These are phyloP conservation scores for Bremia lactucae DNA, from an alignment of 352 stramenopile genomes.

Conservation along the genomic window DNA sequence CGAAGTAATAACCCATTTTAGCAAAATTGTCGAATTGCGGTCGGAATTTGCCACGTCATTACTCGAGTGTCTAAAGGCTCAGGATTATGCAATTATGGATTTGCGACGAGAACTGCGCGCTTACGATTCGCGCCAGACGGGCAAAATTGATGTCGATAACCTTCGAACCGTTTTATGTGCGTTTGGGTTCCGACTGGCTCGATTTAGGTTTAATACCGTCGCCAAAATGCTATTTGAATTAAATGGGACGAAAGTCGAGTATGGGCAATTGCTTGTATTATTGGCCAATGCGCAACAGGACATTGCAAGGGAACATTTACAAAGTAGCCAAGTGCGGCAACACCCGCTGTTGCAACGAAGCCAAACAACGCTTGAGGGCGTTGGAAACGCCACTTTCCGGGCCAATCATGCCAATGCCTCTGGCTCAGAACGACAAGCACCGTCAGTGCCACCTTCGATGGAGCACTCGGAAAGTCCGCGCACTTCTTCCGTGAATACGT, in stretches of 20 bases:
- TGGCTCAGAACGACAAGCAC: conserved; percentile 4
- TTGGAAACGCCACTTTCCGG: not conserved
- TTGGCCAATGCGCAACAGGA: conserved; percentile 20
- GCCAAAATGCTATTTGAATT: conserved; percentile 41
- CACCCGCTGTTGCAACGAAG: conserved; percentile 17
- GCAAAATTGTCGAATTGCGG: conserved; percentile 41
- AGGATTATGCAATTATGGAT: conserved; percentile 19
- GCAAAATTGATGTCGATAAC: conserved; percentile 32
- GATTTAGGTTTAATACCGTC: conserved; percentile 55
- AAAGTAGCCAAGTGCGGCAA: conserved; percentile 2
- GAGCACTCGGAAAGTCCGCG: not conserved
- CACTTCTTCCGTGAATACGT: not conserved
- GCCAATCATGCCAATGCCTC: not conserved
- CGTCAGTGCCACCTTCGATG: conserved; percentile 9
- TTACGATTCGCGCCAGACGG: conserved; percentile 20
- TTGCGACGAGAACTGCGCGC: conserved; percentile 20
- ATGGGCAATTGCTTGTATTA: conserved; percentile 33
- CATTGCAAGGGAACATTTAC: not conserved
- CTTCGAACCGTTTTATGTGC: conserved; percentile 25
- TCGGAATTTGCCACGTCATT: conserved; percentile 35
- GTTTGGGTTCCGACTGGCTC: conserved; percentile 39
- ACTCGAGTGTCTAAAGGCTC: conserved; percentile 14
- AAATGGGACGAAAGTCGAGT: conserved; percentile 29
- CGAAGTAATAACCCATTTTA: conserved; percentile 52
- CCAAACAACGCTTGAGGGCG: conserved; percentile 3